Conservation (phyloP, 176 grass and related monocot genomes). For the Elaeis guineensis region DNA sequence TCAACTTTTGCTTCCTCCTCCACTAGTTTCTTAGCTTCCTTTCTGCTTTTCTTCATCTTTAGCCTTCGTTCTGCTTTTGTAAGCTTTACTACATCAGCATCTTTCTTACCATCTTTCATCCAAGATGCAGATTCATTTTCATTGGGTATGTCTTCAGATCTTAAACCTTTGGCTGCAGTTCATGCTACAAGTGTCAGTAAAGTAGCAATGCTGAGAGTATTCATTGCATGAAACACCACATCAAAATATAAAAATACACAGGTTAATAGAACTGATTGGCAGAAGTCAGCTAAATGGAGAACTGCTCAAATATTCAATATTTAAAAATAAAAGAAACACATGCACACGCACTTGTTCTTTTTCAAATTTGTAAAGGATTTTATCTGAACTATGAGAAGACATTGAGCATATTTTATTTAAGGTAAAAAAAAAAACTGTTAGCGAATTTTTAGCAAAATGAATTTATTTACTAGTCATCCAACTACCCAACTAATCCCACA, state of each 20-base stretch:
- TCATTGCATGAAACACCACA: neutral
- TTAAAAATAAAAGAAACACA: too few relatives aligned
- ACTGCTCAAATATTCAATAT: too few relatives aligned
- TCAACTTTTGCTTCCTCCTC: conserved; percentile 29
- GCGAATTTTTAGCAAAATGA: too few relatives aligned
- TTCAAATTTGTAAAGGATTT: too few relatives aligned
- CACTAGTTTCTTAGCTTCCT: conserved; percentile 45
- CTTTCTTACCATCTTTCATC: conserved; percentile 25
- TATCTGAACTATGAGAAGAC: too few relatives aligned
- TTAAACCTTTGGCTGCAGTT: conserved; percentile 49
- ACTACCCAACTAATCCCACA: too few relatives aligned
- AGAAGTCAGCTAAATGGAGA: too few relatives aligned
- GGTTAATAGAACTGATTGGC: too few relatives aligned
- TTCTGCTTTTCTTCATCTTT: conserved; percentile 51
- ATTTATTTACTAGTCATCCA: too few relatives aligned
- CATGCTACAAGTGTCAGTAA: neutral
- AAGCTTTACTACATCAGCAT: conserved; percentile 20
- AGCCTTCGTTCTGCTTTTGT: conserved; percentile 42
- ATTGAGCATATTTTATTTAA: too few relatives aligned
- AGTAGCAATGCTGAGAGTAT: neutral
- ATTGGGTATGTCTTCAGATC: conserved; percentile 23
- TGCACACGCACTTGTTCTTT: too few relatives aligned
- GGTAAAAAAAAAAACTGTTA: too few relatives aligned
- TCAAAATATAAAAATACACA: neutral
- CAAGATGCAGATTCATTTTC: conserved; percentile 23